phyloP scores from a whole-genome alignment of 345 rosid species.

The Arabidopsis thaliana region DNA sequence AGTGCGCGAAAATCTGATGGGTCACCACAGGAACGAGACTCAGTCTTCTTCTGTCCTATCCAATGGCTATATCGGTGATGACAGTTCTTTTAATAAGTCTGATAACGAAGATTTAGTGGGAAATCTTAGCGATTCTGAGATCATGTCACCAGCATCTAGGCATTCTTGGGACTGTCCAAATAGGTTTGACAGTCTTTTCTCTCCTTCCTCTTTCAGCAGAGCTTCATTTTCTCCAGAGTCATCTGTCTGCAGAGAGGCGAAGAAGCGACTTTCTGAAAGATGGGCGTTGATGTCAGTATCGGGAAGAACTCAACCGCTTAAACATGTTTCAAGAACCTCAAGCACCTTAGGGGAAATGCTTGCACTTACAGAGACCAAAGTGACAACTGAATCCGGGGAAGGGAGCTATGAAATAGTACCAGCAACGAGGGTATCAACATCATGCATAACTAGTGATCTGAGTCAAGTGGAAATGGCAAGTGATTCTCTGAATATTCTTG shows the following conservation, averaged over 20 bases:
- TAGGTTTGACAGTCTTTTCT: constrained; percentile 72
- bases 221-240: constrained; percentile 92
- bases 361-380: constrained; percentile 79
- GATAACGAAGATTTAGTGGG: constrained; percentile 66
- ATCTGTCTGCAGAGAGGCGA: constrained; percentile 65
- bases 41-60: constrained; percentile 81
- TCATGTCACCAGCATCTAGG: constrained; percentile 73
- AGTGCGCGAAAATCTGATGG: constrained; percentile 58
- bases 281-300: constrained; percentile 89
- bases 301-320: constrained; percentile 62
- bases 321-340: constrained; percentile 64
- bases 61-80: constrained; percentile 85
- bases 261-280: constrained; percentile 79
- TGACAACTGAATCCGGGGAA: constrained; percentile 50
- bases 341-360: constrained; percentile 99
- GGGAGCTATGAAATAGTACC: constrained; percentile 49
- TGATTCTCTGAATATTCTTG: constrained; percentile 60
- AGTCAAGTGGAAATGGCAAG: constrained; percentile 52
- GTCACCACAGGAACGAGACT: constrained; percentile 78
- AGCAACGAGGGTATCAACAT: constrained; percentile 63
- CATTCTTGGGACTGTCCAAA: constrained; percentile 93
- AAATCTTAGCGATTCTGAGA: constrained; percentile 85
- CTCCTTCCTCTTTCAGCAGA: constrained; percentile 74
- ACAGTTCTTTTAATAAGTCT: constrained; percentile 82
- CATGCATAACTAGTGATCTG: constrained; percentile 50